phyloP scores from a whole-genome alignment of 805 yeast genomes.

The Candida tallmaniae region DNA sequence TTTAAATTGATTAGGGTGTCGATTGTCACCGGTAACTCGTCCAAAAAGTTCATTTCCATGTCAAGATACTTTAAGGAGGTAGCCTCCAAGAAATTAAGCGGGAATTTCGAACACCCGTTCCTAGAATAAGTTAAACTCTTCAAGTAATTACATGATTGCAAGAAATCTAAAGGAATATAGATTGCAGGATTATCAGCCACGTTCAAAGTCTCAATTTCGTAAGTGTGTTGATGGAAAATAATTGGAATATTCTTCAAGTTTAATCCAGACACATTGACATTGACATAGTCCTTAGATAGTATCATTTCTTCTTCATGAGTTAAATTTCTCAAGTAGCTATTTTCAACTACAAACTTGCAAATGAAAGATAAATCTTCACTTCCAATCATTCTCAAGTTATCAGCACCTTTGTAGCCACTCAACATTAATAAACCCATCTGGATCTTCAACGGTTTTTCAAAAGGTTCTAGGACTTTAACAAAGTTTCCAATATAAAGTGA shows the following conservation, averaged over 20 bases:
- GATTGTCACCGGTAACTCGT: conserved; percentile 54
- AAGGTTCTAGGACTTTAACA: conserved; percentile 64
- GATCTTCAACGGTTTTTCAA: conserved; percentile 72
- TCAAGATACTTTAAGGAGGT: conserved; percentile 62
- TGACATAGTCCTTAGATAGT: conserved; percentile 60
- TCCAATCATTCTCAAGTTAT: conserved; percentile 72
- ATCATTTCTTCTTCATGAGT: conserved; percentile 68
- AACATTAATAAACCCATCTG: conserved; percentile 68
- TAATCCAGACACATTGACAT: conserved; percentile 68
- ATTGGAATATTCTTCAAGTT: conserved; percentile 83
- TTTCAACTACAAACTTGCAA: conserved; percentile 73
- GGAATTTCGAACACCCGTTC: conserved; percentile 72
- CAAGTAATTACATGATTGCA: conserved; percentile 75
- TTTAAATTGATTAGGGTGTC: conserved; percentile 51
- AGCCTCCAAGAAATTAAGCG: conserved; percentile 67
- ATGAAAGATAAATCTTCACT: conserved; percentile 79
- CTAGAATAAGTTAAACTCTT: conserved; percentile 62
- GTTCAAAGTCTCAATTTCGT: conserved; percentile 75
- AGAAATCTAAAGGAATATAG: conserved; percentile 76
- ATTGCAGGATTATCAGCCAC: conserved; percentile 86
- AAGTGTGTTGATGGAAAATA: conserved; percentile 71
- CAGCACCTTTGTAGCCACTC: conserved; percentile 78
- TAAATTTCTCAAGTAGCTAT: conserved; percentile 54
- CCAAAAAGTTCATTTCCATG: conserved; percentile 74
- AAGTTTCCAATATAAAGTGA: conserved; percentile 72